Evolutionary conservation across 2,329 filamentous ascomycete genomes (phyloP).

Genomic region (Colletotrichum tamarilloi): DNA sequence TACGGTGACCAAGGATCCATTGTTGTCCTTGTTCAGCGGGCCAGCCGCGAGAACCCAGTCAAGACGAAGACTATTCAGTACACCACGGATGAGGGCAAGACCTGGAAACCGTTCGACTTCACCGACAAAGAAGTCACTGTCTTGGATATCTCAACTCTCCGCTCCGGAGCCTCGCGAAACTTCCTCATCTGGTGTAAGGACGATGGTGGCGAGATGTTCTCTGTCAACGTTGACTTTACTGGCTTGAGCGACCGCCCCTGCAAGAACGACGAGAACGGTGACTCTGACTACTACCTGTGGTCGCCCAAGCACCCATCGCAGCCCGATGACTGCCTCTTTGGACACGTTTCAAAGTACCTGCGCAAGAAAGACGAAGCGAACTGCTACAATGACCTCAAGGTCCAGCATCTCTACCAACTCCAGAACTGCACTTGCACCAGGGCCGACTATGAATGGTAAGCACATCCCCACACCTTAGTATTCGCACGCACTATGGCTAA

Average conservation of each 20-base stretch:
- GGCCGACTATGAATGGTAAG: constrained; percentile 92
- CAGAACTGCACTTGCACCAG: constrained; percentile 86
- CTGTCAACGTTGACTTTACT: constrained; percentile 90
- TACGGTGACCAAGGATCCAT: constrained; percentile 96
- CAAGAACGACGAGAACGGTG: constrained; percentile 70
- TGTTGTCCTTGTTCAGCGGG: constrained; percentile 84
- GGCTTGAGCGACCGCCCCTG: constrained; percentile 81
- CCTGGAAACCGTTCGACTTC: constrained; percentile 83
- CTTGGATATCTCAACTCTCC: constrained; percentile 85
- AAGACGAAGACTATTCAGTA: constrained; percentile 79
- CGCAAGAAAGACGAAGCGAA: constrained; percentile 84
- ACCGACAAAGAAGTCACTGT: constrained; percentile 77
- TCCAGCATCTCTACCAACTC: constrained; percentile 78
- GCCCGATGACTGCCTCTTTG: constrained; percentile 87
- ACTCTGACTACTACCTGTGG: constrained; percentile 81
- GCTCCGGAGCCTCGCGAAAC: constrained; percentile 88
- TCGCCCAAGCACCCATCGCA: constrained; percentile 84
- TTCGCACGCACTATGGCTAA: constrained; percentile 39
- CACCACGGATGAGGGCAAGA: constrained; percentile 82
- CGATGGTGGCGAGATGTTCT: constrained; percentile 68
- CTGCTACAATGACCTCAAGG: constrained; percentile 84
- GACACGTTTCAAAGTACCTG: constrained; percentile 88
- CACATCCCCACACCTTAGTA: constrained; percentile 30
- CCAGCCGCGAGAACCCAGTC: constrained; percentile 73
- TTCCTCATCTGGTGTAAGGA: constrained; percentile 88